phyloP scores from a whole-genome alignment of 139 green algal genomes.

The Picocystis salinarum region DNA sequence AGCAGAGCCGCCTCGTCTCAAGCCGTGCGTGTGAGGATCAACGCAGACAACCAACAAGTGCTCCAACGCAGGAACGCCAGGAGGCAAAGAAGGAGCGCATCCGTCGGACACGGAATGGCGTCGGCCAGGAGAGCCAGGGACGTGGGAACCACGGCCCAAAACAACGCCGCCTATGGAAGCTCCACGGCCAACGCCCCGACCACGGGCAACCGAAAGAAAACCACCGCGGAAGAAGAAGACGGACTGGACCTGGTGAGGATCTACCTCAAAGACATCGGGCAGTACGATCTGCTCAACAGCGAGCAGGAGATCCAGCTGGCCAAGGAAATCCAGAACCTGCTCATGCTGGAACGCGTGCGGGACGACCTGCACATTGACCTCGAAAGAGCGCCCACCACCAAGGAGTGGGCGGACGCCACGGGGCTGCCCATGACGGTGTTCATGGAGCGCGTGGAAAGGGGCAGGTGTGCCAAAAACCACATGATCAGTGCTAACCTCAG shows the following conservation, averaged over 20 bases:
- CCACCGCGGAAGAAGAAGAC: too few relatives aligned
- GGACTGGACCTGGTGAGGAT: background rate
- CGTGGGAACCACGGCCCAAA: background rate
- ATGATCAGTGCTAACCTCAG: slow-evolving; percentile 86
- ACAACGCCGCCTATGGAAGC: background rate
- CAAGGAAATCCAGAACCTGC: slow-evolving; percentile 38
- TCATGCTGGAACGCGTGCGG: slow-evolving; percentile 33
- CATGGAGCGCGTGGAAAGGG: slow-evolving; percentile 15
- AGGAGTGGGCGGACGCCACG: slow-evolving; percentile 33
- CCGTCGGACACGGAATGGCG: background rate
- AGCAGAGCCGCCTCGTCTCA: background rate
- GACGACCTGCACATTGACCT: slow-evolving; percentile 17
- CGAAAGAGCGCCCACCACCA: slow-evolving; percentile 19
- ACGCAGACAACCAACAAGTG: background rate
- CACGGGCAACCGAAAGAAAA: too few relatives aligned
- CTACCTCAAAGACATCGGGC: slow-evolving; percentile 6
- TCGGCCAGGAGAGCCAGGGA: background rate
- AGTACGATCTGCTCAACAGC: slow-evolving; percentile 26
- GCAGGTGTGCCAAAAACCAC: slow-evolving; percentile 37
- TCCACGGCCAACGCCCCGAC: background rate
- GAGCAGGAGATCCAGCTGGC: slow-evolving; percentile 59
- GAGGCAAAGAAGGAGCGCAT: too few relatives aligned
- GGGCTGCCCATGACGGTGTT: slow-evolving; percentile 16
- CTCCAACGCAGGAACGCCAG: too few relatives aligned
- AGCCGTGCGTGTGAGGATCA: background rate